These are phyloP conservation scores for Penicillium sp. DNA, from an alignment of 2,329 filamentous ascomycete genomes.

Conservation along the genomic window DNA sequence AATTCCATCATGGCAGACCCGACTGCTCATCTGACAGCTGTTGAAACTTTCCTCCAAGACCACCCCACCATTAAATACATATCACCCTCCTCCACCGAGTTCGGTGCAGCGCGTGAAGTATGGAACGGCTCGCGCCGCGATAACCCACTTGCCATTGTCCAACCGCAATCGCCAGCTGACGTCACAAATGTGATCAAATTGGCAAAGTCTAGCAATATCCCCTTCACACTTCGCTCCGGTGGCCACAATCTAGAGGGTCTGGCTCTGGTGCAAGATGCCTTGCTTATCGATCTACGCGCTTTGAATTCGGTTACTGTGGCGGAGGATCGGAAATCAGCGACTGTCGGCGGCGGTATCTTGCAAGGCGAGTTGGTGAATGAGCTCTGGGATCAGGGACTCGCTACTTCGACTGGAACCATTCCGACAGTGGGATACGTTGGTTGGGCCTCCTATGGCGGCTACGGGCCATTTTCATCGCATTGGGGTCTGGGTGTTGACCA, in stretches of 20 bases:
- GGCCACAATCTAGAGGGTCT: slow-evolving; percentile 20
- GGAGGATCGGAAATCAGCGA: slow-evolving; percentile 6
- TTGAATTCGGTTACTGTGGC: slow-evolving; percentile 9
- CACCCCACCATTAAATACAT: slow-evolving; percentile 10
- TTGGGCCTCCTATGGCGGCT: slow-evolving; percentile 40
- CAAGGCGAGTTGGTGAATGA: slow-evolving; percentile 3
- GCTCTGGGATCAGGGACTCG: slow-evolving; percentile 9
- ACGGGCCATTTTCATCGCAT: slow-evolving; percentile 30
- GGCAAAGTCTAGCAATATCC: background rate
- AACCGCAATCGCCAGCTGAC: slow-evolving; percentile 10
- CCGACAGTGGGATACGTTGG: slow-evolving; percentile 35
- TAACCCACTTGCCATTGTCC: slow-evolving; percentile 9
- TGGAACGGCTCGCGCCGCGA: slow-evolving; percentile 7
- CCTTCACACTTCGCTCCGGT: slow-evolving; percentile 19
- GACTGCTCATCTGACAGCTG: background rate
- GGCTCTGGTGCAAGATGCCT: slow-evolving; percentile 1
- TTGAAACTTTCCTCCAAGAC: slow-evolving; percentile 5
- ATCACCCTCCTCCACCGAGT: slow-evolving; percentile 5
- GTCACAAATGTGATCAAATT: slow-evolving; percentile 9
- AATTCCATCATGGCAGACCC: background rate
- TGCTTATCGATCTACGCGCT: slow-evolving; percentile 18
- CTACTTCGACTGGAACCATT: slow-evolving; percentile 13
- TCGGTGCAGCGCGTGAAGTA: background rate
- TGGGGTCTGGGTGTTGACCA: slow-evolving; percentile 41
- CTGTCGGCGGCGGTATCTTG: slow-evolving; percentile 15